Evolutionary conservation across 768 basidiomycete genomes (phyloP).

Genomic region (Russula abietina): DNA sequence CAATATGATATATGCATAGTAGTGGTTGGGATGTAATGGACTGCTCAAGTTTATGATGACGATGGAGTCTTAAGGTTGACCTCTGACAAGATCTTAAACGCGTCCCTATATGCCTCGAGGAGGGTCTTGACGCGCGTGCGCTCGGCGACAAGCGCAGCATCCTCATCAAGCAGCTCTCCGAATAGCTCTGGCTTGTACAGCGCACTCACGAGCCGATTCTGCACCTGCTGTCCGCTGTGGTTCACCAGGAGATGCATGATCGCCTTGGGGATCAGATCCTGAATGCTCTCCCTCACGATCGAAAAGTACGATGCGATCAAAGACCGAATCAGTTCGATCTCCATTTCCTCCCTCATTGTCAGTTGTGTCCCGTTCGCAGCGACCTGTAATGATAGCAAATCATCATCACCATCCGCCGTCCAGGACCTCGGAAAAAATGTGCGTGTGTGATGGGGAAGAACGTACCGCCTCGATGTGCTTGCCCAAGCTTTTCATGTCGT

Average conservation of each 20-base stretch:
- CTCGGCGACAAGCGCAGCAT: constrained; percentile 92
- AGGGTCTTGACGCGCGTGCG: constrained; percentile 88
- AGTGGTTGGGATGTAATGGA: not conserved
- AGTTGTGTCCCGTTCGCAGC: constrained; percentile 52
- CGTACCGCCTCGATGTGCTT: constrained; percentile 96
- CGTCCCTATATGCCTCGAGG: constrained; percentile 93
- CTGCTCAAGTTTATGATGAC: not conserved
- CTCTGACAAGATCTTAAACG: constrained; percentile 82
- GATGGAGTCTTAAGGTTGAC: constrained; percentile 64
- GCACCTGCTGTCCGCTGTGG: constrained; percentile 92
- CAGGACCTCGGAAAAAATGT: not conserved
- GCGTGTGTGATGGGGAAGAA: constrained; percentile 22
- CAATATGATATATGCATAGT: not conserved
- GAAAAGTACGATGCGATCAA: constrained; percentile 94
- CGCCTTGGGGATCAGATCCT: constrained; percentile 95
- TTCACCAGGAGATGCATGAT: constrained; percentile 99
- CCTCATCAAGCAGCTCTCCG: constrained; percentile 85
- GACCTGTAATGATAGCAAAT: constrained; percentile 34
- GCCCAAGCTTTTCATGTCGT: constrained; percentile 97
- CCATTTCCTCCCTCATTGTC: constrained; percentile 89
- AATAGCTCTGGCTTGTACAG: constrained; percentile 95
- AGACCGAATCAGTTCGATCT: constrained; percentile 88
- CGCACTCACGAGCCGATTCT: constrained; percentile 90
- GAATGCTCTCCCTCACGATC: constrained; percentile 94
- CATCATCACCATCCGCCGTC: not conserved